Conservation (phyloP, 2,329 filamentous ascomycete species). For the Sporothrix curviconia region DNA sequence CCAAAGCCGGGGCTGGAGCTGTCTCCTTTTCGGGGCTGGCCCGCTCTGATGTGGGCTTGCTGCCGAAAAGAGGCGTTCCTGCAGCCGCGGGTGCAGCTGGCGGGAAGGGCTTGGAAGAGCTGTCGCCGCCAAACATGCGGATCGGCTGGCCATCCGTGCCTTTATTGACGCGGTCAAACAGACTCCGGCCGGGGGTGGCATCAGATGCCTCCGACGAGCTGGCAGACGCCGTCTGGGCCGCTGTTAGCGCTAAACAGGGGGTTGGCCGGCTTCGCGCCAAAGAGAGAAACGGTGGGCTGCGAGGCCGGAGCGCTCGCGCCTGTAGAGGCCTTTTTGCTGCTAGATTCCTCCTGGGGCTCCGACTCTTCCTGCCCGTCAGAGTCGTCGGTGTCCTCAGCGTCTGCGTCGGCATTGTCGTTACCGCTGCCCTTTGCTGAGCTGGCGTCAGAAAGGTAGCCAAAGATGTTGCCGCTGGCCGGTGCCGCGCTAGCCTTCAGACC, state of each 20-base stretch:
- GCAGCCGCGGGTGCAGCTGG: not conserved
- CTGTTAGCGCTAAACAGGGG: slow-evolving; percentile 15
- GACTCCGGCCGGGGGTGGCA: slow-evolving; percentile 41
- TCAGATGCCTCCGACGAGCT: slow-evolving; percentile 38
- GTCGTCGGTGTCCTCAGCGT: slow-evolving; percentile 31
- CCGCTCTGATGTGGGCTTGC: slow-evolving; percentile 29
- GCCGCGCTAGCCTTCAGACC: slow-evolving; percentile 19
- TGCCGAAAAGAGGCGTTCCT: slow-evolving; percentile 22
- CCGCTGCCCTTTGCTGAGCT: slow-evolving; percentile 51
- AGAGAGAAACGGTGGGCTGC: slow-evolving; percentile 30
- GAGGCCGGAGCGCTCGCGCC: slow-evolving; percentile 37
- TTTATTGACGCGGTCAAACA: slow-evolving; percentile 51
- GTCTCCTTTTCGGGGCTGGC: slow-evolving; percentile 39
- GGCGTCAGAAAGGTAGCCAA: slow-evolving; percentile 52
- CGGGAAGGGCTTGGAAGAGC: not conserved
- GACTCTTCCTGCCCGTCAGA: slow-evolving; percentile 39
- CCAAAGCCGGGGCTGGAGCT: too few species aligned
- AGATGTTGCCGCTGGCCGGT: slow-evolving; percentile 53
- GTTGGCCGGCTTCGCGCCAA: slow-evolving; percentile 26
- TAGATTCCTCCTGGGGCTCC: slow-evolving; percentile 35
- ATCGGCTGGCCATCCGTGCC: slow-evolving; percentile 44
- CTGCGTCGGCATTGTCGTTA: slow-evolving; percentile 37
- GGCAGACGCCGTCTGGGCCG: slow-evolving; percentile 25
- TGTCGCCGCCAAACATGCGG: slow-evolving; percentile 32
- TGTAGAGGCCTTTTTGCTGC: slow-evolving; percentile 36